Conservation (phyloP, 1,139 yeast species). For the Geotrichum europaeum region DNA sequence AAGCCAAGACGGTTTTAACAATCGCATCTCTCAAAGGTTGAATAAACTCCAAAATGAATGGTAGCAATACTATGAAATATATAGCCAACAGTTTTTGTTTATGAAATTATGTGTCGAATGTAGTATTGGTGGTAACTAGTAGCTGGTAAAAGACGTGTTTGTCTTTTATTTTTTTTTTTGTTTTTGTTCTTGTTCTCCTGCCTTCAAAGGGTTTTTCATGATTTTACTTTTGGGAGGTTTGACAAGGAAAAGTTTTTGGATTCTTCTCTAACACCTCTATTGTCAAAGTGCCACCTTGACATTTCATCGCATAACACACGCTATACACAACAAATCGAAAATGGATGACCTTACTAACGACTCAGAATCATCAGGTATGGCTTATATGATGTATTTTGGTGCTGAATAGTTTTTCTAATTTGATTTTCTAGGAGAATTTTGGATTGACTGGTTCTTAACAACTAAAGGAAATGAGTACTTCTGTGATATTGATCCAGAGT, state of each 20-base stretch:
- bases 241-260: not conserved
- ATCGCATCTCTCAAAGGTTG: slow-evolving; percentile 4
- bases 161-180: not conserved
- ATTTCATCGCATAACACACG: not conserved
- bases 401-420: not conserved
- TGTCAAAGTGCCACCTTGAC: not conserved
- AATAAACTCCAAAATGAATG: not conserved
- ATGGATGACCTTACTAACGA: not conserved
- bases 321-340: not conserved
- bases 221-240: slow-evolving; percentile 3
- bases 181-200: not conserved
- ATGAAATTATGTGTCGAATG: not conserved
- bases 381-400: not conserved
- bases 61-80: not conserved
- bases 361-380: slow-evolving; percentile 15
- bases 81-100: not conserved
- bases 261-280: not conserved
- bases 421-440: slow-evolving; percentile 51
- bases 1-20: slow-evolving; percentile 17
- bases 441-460: slow-evolving; percentile 91
- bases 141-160: not conserved
- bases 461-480: slow-evolving; percentile 92
- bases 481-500: slow-evolving; percentile 90
- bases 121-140: not conserved
- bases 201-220: not conserved